Conservation (phyloP, 129 eudicot genomes). For the Solidago caesia region DNA sequence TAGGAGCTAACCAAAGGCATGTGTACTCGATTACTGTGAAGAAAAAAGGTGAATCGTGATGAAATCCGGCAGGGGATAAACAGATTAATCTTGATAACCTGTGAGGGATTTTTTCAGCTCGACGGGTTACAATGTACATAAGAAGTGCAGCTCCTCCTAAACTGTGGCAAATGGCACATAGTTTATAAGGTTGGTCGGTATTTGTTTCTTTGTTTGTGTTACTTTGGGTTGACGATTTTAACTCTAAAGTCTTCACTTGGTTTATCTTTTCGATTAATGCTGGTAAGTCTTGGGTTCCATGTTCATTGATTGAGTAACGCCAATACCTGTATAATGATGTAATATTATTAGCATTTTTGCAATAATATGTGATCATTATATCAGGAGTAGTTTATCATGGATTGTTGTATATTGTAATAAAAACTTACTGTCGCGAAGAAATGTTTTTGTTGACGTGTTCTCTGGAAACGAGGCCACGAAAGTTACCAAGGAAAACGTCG, state of each 20-base stretch:
- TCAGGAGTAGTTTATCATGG: neutral
- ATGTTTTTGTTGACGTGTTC: slow-evolving; percentile 78
- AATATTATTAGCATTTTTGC: neutral
- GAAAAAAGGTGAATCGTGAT: slow-evolving; percentile 62
- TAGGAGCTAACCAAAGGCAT: slow-evolving; percentile 56
- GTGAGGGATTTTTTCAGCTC: slow-evolving; percentile 66
- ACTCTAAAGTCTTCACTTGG: slow-evolving; percentile 64
- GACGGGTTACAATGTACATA: slow-evolving; percentile 72
- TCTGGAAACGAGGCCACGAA: slow-evolving; percentile 89
- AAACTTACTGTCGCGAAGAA: slow-evolving; percentile 80
- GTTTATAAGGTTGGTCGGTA: slow-evolving; percentile 65
- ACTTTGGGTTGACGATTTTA: slow-evolving; percentile 34
- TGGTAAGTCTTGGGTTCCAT: slow-evolving; percentile 85
- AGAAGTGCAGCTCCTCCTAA: slow-evolving; percentile 90
- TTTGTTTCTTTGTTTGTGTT: slow-evolving; percentile 35
- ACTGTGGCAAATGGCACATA: slow-evolving; percentile 80
- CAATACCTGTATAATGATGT: slow-evolving; percentile 51
- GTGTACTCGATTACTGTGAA: slow-evolving; percentile 61
- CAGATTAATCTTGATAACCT: slow-evolving; percentile 69
- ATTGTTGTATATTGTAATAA: neutral
- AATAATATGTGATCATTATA: neutral
- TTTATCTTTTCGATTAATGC: slow-evolving; percentile 83
- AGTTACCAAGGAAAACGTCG: slow-evolving; percentile 90
- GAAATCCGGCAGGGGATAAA: slow-evolving; percentile 92
- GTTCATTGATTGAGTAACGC: slow-evolving; percentile 88